A percentile compares a stretch with the other conserved stretches of the same genome.
These are phyloP conservation scores for Suhomyces faveliae DNA, from an alignment of 805 yeast species.

Conservation along the genomic window DNA sequence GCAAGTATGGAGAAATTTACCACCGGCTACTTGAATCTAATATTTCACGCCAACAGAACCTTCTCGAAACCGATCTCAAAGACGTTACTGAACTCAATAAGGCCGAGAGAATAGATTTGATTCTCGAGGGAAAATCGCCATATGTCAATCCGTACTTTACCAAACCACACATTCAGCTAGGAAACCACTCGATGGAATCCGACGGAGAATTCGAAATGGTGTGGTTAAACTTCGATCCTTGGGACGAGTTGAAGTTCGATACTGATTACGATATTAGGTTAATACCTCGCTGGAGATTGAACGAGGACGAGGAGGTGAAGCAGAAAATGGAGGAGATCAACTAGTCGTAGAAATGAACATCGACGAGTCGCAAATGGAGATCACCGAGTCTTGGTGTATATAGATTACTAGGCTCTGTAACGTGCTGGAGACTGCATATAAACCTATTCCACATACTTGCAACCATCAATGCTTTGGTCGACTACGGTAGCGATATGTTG, in stretches of 20 bases:
- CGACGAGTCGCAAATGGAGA: too few species aligned
- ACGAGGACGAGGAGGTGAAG: not conserved
- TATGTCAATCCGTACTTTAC: slow-evolving; percentile 26
- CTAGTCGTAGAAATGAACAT: not conserved
- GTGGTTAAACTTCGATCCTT: slow-evolving; percentile 45
- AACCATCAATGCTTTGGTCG: too few species aligned
- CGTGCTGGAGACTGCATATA: too few species aligned
- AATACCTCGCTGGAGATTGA: slow-evolving; percentile 27
- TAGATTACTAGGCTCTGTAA: too few species aligned
- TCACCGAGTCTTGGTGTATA: too few species aligned
- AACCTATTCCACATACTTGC: too few species aligned
- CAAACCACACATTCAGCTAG: slow-evolving; percentile 39
- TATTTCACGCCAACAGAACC: slow-evolving; percentile 14
- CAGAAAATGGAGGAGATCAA: slow-evolving; percentile 1
- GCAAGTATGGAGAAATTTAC: slow-evolving; percentile 33
- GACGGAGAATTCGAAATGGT: slow-evolving; percentile 45
- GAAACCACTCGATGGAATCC: slow-evolving; percentile 33
- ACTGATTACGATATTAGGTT: slow-evolving; percentile 39
- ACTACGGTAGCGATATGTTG: too few species aligned
- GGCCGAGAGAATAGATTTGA: slow-evolving; percentile 32
- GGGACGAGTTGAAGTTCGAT: slow-evolving; percentile 43
- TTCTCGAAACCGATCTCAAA: slow-evolving; percentile 26
- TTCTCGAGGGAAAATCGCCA: slow-evolving; percentile 31
- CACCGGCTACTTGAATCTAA: slow-evolving; percentile 25
- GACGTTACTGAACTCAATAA: slow-evolving; percentile 38